phyloP scores from a whole-genome alignment of 2,329 filamentous ascomycete species.

The Claviceps sp. region DNA sequence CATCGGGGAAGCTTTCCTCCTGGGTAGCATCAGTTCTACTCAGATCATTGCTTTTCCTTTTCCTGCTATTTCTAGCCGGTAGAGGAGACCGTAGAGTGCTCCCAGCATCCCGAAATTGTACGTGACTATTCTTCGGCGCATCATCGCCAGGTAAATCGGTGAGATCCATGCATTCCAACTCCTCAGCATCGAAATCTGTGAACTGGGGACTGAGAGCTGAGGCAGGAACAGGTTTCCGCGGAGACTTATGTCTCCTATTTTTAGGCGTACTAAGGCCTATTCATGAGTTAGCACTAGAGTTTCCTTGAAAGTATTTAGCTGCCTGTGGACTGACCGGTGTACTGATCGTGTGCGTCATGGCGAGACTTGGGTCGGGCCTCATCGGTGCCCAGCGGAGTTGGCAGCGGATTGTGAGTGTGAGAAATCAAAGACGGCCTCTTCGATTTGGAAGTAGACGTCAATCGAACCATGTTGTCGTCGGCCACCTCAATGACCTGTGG shows the following conservation, averaged over 20 bases:
- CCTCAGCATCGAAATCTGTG: slow-evolving; percentile 21
- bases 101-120: slow-evolving; percentile 30
- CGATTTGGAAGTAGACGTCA: slow-evolving; percentile 28
- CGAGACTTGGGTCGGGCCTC: slow-evolving; percentile 10
- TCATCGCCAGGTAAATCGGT: slow-evolving; percentile 22
- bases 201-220: slow-evolving; percentile 18
- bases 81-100: slow-evolving; percentile 25
- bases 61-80: slow-evolving; percentile 28
- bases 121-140: slow-evolving; percentile 21
- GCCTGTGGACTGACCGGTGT: slow-evolving; percentile 4
- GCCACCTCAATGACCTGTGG: slow-evolving; percentile 15
- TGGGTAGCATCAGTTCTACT: slow-evolving; percentile 22
- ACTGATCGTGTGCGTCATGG: slow-evolving; percentile 4
- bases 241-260: slow-evolving; percentile 13
- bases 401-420: slow-evolving; percentile 26
- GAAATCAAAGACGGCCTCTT: slow-evolving; percentile 32
- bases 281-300: neutral
- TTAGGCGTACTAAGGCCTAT: slow-evolving; percentile 4
- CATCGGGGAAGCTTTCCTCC: slow-evolving; percentile 39
- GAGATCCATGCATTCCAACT: slow-evolving; percentile 26
- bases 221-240: slow-evolving; percentile 13
- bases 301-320: neutral
- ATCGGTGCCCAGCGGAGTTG: slow-evolving; percentile 22
- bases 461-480: slow-evolving; percentile 29
- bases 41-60: slow-evolving; percentile 39